These are phyloP conservation scores for Prinsepia uniflora DNA, from an alignment of 306 rosid species.

Conservation along the genomic window DNA sequence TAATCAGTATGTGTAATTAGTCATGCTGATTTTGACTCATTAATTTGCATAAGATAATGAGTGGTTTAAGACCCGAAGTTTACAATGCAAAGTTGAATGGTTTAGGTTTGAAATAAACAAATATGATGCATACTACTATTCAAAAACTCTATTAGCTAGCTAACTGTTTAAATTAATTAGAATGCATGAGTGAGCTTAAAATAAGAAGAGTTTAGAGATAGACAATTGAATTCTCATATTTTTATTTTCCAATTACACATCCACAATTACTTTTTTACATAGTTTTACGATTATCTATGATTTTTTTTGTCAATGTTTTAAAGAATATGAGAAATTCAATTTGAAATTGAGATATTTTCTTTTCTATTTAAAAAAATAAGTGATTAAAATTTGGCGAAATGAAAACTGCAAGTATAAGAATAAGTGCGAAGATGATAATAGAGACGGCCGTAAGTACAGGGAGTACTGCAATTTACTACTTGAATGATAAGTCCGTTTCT, in stretches of 20 bases:
- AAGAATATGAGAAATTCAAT: neutral
- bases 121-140: slow-evolving; percentile 15
- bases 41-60: no score
- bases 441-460: no score
- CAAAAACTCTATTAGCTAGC: neutral
- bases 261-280: neutral
- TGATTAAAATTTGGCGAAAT: neutral
- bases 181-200: no score
- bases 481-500: no score
- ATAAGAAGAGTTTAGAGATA: no score
- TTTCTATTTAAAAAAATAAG: neutral
- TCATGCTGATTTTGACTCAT: slow-evolving; percentile 4
- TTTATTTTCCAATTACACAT: no score
- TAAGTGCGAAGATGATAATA: neutral
- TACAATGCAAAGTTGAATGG: slow-evolving; percentile 30
- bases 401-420: neutral
- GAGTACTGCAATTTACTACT: no score
- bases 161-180: neutral
- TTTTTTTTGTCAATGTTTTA: neutral
- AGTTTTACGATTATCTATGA: neutral
- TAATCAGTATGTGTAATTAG: neutral
- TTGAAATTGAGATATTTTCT: neutral
- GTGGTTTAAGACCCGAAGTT: slow-evolving; percentile 14
- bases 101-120: slow-evolving; percentile 26
- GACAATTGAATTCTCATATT: neutral